Evolutionary conservation across 305 asterid genomes (phyloP), one percentile per base, ranked within the genome.

Genomic region (Fraxinus dipetala): DNA sequence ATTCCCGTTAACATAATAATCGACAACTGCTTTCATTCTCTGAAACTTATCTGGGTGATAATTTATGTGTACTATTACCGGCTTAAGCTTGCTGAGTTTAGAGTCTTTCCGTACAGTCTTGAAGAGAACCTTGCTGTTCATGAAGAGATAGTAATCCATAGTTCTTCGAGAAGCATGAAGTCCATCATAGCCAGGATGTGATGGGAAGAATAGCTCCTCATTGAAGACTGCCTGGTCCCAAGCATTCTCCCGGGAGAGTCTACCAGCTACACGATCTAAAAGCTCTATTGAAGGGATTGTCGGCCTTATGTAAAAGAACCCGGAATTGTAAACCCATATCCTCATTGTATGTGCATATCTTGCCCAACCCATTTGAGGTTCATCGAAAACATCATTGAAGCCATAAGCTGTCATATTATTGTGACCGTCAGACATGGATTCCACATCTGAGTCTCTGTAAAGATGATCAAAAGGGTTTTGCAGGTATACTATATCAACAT

Each of bases 221-320:
- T 91, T 91, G 77, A 88, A 91, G 22, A 91, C 90, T 0, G 90
- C 87, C 75, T 91, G 93, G 80, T 91, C 94, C 93, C 93, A 91
- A 32, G 85, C 86, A 18, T 88, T 76, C 78, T 84, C 90, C 35
- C 81, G 78, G 0, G 91, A 77, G 48, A 91, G 81, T 74, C 89
- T 74, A 30, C 72, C 82, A 24, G 90, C 84, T 73, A 91, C 91
- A 7, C 94, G 92, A 78, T 88, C 92, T 74, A 90, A 78, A 74
- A 91, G 95, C 87, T 91, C 93, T 4, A 90, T 91, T 9, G 95
- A 86, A 22, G 91, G 91, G 79, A 88, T 76, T 3, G 93, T 88
- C 1, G 95, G 91, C 72, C 93, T 86, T 72, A 91, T 87, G 81
- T 86, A 90, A 74, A 91, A 91, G 82, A 89, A 91, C 3, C 92